Base-by-base conservation (phyloP, 305 asterid species). In the Fraxinus angustifolia region DNA sequence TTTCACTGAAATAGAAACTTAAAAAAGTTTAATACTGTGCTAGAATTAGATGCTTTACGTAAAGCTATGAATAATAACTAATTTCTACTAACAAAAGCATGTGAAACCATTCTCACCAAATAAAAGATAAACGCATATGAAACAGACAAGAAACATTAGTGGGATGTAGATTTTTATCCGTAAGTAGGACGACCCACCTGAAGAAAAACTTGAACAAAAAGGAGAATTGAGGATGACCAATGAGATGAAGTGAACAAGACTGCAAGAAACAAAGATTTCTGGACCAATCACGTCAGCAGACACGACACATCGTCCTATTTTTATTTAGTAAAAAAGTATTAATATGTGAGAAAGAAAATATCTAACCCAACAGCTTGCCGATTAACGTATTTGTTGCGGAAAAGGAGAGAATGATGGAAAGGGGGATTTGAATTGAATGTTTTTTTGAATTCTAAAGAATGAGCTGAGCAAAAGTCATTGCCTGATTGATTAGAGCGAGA, bases 41-140 rank as follows among this genome's bases (percentile, higher is more conserved):
- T 23, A 21, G 71, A 23, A 21, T 62, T 62, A 62, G 71, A 62
- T 62, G 71, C 62, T 38, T 26, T 26, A 50, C 33, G 38, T 50
- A 65, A 75, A 75, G 84, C 76, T 36, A 76, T 23, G 74, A 67
- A 75, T 50, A 50, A 50, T 4, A 1, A 50, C 60, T 16, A 50
- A 50, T 16, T 50, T 50, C 21, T n/a, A 50, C 60, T 5, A 3
- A 50, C 19, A 58, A 62, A 76, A 62, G 2, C 31, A 26, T 8
- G 4, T 21, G 71, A 21, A 60, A 60, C 4, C 31, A 21, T 19
- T 2, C 14, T 21, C 71, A 19, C 31, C 31, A 2, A 62, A 30
- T 26, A 62, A 62, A 60, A 19, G 71, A 7, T 23, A 21, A 62
- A 8, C 71, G 14, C 82, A 62, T 7, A 21, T 62, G 70, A 21